Base-by-base conservation (phyloP, 306 rosid genomes). In the Malus sylvestris region DNA sequence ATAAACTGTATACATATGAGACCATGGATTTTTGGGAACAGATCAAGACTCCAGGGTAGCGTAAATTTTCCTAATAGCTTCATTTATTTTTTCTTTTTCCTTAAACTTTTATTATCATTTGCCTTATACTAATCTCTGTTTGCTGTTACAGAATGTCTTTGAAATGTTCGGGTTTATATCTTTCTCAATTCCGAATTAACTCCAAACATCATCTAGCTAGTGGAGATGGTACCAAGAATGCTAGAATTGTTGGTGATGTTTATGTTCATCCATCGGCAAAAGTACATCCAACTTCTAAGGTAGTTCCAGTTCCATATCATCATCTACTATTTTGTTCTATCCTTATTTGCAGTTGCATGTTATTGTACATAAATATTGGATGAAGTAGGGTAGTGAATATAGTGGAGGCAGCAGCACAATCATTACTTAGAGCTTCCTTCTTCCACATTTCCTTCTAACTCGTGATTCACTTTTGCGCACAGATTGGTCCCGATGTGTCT, bases 21-120 rank as follows among this genome's bases (percentile, higher is more conserved):
- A 89, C 92, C 78, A 79, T 30, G 88, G 97, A 95, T 64, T 95
- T 95, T 76, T 95, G 99, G 97, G 99, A 95, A 89, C 99, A 95
- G 79, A 95, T 95, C 69, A 95, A 95, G 81, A 92, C 99, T 79
- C 99, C 99, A 46, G 99, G 97, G 99, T 92, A 81, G 79, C 66
- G 75, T 58, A 20, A 32, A 35, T 23, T 67, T 40, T 4, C 64
- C 13, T 77, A 19, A 16, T 27, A 45, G 70, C 62, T 68, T 66
- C 12, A 32, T 53, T 55, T 64, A 10, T 29, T 49, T 68, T 68
- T 80, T 18, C 57, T 61, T 79, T 27, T 73, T 3, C 62, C 16
- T 29, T 70, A 32, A 71, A 40, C 71, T 68, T 27, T 61, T 80
- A 58, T 77, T 74, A 73, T 76, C 30, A 71, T 72, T 64, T 42